phyloP scores from a whole-genome alignment of 345 rosid species.

The Brassica carinata region DNA sequence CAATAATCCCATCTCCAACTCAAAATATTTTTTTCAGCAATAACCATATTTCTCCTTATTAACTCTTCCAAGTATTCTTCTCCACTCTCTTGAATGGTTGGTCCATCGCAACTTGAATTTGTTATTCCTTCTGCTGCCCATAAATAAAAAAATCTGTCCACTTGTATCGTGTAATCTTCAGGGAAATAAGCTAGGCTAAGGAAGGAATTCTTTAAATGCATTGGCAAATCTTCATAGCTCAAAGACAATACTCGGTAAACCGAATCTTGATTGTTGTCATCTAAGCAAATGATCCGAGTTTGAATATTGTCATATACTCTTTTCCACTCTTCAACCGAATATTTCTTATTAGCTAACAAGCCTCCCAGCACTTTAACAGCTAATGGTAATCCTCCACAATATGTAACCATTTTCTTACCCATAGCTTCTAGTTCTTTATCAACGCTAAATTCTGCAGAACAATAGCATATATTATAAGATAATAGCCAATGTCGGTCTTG shows the following conservation, averaged over 20 bases:
- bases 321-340: slow-evolving; percentile 10
- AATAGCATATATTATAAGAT: neutral
- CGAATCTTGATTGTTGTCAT: slow-evolving; percentile 18
- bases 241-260: slow-evolving; percentile 3
- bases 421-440: slow-evolving; percentile 12
- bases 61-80: slow-evolving; percentile 38
- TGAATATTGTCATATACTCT: slow-evolving; percentile 15
- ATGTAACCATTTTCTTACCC: slow-evolving; percentile 14
- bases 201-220: slow-evolving; percentile 23
- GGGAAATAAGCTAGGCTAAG: slow-evolving; percentile 32
- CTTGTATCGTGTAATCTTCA: slow-evolving; percentile 29
- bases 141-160: slow-evolving; percentile 21
- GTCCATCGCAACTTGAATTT: slow-evolving; percentile 2
- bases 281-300: neutral
- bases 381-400: slow-evolving; percentile 31
- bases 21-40: neutral
- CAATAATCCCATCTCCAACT: neutral
- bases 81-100: slow-evolving; percentile 32
- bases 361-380: slow-evolving; percentile 31
- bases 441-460: neutral
- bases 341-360: slow-evolving; percentile 13
- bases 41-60: slow-evolving; percentile 43
- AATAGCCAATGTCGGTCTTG: neutral
- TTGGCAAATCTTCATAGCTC: slow-evolving; percentile 33
- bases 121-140: slow-evolving; percentile 51